phyloP scores from a whole-genome alignment of 176 grass and related monocot species.

The Oryza rufipogon region DNA sequence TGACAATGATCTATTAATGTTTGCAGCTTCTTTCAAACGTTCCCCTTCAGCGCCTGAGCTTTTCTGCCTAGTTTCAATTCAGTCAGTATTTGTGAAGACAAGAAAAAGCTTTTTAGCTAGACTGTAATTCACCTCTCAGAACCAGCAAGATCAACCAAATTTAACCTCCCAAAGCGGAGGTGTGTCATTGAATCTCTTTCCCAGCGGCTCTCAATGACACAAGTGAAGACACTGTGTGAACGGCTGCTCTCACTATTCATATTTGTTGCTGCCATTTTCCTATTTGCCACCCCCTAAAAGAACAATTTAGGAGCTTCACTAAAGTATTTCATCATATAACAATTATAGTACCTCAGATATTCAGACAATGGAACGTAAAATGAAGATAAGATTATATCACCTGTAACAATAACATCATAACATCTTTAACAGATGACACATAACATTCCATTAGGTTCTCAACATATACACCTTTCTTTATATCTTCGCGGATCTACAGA shows the following conservation, averaged over 20 bases:
- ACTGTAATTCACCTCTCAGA: constrained; percentile 80
- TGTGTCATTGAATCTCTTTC: constrained; percentile 85
- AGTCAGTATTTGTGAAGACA: constrained; percentile 45
- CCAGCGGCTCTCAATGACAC: constrained; percentile 88
- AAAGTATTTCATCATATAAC: constrained; percentile 1
- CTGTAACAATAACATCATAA: constrained; percentile 80
- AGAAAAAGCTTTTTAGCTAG: constrained; percentile 8
- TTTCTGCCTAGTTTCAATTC: constrained; percentile 83
- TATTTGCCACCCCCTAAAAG: constrained; percentile 73
- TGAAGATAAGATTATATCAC: constrained; percentile 43
- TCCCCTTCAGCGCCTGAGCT: constrained; percentile 95
- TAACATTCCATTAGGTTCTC: constrained; percentile 80
- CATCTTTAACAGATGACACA: constrained; percentile 76
- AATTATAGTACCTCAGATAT: constrained; percentile 18
- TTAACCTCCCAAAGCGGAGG: constrained; percentile 80
- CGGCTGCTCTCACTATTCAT: constrained; percentile 96
- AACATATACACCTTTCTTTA: constrained; percentile 94
- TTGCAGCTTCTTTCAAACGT: constrained; percentile 96
- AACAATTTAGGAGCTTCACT: constrained; percentile 33
- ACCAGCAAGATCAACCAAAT: constrained; percentile 94
- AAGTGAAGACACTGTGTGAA: constrained; percentile 94
- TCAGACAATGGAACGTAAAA: neutral
- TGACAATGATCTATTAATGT: constrained; percentile 93
- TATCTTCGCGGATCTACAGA: constrained; percentile 87
- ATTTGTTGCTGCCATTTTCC: constrained; percentile 93